phyloP scores from a whole-genome alignment of 805 yeast genomes.

The Wickerhamomyces hampshirensis region DNA sequence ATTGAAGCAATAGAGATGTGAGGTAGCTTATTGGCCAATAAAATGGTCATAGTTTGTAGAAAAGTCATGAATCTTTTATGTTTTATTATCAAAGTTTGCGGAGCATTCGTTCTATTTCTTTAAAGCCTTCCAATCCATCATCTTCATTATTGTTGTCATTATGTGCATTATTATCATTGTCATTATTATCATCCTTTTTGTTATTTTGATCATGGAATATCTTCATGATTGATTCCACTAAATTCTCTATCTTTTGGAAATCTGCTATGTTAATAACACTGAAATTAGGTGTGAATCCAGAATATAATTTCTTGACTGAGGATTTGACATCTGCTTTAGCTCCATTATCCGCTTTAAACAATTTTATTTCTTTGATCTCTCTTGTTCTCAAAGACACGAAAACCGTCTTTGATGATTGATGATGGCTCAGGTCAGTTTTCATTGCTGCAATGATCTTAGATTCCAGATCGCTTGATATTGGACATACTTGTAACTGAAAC shows the following conservation, averaged over 20 bases:
- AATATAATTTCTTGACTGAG: slow-evolving; percentile 10
- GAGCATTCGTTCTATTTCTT: no score
- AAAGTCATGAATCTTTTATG: no score
- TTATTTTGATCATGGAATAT: background rate
- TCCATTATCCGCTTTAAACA: slow-evolving; percentile 4
- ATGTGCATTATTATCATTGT: background rate
- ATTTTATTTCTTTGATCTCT: slow-evolving; percentile 30
- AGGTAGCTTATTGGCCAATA: no score
- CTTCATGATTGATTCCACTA: slow-evolving; percentile 5
- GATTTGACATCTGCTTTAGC: slow-evolving; percentile 7
- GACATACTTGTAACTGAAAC: slow-evolving; percentile 48
- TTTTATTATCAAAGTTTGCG: no score
- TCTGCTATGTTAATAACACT: slow-evolving; percentile 5
- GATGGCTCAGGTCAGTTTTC: slow-evolving; percentile 43
- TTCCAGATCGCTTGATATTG: slow-evolving; percentile 45
- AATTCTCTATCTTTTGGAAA: slow-evolving; percentile 8
- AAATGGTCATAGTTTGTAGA: no score
- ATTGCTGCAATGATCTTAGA: slow-evolving; percentile 42
- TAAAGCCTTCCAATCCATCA: no score
- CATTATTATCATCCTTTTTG: no score
- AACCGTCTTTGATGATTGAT: slow-evolving; percentile 23
- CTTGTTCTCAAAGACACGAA: slow-evolving; percentile 32
- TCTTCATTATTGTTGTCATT: background rate
- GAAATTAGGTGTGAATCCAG: slow-evolving; percentile 7
- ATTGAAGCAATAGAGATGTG: no score